Evolutionary conservation across 805 yeast species (phyloP), one percentile per base, ranked within the genome.

Genomic region (Torulaspora gathmanii): DNA sequence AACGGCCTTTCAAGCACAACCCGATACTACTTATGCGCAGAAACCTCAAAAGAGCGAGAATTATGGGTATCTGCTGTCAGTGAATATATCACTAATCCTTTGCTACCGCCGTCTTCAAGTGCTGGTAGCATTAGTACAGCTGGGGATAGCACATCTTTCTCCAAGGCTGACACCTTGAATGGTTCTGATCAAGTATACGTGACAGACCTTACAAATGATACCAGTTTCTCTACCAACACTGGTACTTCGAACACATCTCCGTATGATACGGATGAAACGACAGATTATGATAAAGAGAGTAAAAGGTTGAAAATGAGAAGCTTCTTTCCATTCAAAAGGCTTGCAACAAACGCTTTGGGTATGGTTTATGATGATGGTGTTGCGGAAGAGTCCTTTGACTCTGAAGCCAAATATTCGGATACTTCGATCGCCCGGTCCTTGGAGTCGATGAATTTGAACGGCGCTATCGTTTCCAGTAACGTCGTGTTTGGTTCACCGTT

Each of bases 41-140:
- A 89, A 60, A 79, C 83, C 7, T 83, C 83, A 36, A 74, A 71
- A 22, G 95, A 88, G 57, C 73, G 91, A 45, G 90, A 83, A 55
- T 68, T 68, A 8, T 86, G 95, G 93, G 77, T 85, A 7, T 72
- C 75, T 13, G 70, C 70, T 0, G 53, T 75, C 12, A 62, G 72
- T 26, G 69, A 65, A 34, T 55, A 61, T 30, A 57, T 60, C 3
- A 64, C 36, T 17, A 42, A 42, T 13, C 42, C 50, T 10, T 31
- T 34, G 23, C 43, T 20, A 27, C 49, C 30, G 28, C 49, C 40
- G 39, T 49, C 34, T 5, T 27, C 37, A 28, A 51, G 49, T 28
- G 31, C 41, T 12, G 47, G 47, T 11, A 44, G 46, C 27, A 29
- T 40, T 25, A 41, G 44, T 30, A 40, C 44, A 6, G 46, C 28